Conservation (phyloP, 2,329 filamentous ascomycete species). For the Didymella arachidicola region DNA sequence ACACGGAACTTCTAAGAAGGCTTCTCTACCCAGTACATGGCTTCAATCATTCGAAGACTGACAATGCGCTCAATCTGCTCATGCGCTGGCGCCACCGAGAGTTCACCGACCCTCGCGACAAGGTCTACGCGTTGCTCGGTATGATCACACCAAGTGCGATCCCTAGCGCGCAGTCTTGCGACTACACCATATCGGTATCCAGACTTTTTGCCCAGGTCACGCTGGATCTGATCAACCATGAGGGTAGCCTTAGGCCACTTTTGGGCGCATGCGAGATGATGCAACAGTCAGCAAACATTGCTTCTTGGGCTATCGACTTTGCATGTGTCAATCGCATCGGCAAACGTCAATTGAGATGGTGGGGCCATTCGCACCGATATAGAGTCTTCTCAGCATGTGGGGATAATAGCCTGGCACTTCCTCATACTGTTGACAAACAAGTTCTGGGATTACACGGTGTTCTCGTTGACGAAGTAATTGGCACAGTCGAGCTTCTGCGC, state of each 20-base stretch:
- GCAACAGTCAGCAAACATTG: constrained; percentile 13
- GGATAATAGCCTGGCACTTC: neutral
- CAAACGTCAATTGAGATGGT: constrained; percentile 30
- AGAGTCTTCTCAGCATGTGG: constrained; percentile 15
- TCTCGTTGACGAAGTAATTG: constrained; percentile 15
- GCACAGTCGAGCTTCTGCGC: constrained; percentile 1
- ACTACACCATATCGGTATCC: constrained; percentile 15
- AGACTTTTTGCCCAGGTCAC: constrained; percentile 24
- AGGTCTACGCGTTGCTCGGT: constrained; percentile 35
- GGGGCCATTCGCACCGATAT: constrained; percentile 30
- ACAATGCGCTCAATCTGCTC: constrained; percentile 23
- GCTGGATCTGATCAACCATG: constrained; percentile 23
- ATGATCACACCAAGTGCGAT: constrained; percentile 12
- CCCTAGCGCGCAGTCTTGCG: constrained; percentile 15
- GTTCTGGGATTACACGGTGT: constrained; percentile 8
- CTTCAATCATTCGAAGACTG: constrained; percentile 17
- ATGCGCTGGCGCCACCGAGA: constrained; percentile 31
- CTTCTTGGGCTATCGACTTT: constrained; percentile 33
- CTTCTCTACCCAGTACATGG: constrained; percentile 29
- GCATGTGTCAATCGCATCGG: constrained; percentile 24
- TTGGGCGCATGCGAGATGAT: constrained; percentile 24
- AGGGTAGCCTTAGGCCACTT: constrained; percentile 22
- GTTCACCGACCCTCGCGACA: constrained; percentile 36
- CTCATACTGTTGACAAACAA: neutral
- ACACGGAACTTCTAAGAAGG: constrained; percentile 18